These are phyloP conservation scores for Aethionema arabicum DNA, from an alignment of 345 rosid species.

Conservation along the genomic window DNA sequence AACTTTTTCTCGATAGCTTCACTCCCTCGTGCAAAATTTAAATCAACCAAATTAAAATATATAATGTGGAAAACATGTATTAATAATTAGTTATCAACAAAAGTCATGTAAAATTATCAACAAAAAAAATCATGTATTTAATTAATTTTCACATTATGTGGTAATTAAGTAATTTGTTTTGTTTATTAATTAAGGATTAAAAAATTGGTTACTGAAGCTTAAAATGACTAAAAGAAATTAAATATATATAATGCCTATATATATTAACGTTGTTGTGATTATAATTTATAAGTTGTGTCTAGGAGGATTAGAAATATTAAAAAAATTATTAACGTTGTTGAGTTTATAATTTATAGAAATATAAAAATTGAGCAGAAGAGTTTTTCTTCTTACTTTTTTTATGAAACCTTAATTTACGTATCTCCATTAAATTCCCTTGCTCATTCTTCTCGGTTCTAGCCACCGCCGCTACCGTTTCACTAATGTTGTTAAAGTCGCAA, in stretches of 20 bases:
- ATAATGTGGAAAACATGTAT: too few relatives aligned
- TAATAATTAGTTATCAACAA: too few relatives aligned
- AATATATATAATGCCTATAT: conserved; percentile 15
- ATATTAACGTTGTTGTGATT: conserved; percentile 1
- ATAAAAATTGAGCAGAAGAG: conserved; percentile 22
- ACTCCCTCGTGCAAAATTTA: too few relatives aligned
- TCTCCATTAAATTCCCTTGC: conserved; percentile 15
- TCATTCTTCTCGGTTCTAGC: background rate
- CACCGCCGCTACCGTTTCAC: background rate
- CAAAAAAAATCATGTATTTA: too few relatives aligned
- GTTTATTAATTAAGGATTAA: too few relatives aligned
- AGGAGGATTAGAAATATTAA: too few relatives aligned
- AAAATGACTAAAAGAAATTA: background rate
- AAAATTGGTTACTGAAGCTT: background rate
- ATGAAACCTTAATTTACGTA: conserved; percentile 26
- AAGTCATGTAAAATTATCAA: too few relatives aligned
- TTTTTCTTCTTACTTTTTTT: conserved; percentile 32
- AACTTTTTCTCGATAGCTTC: background rate
- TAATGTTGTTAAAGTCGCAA: conserved; percentile 5
- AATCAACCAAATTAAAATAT: too few relatives aligned
- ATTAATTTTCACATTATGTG: too few relatives aligned
- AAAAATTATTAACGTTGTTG: background rate
- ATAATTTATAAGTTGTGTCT: conserved; percentile 32
- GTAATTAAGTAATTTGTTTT: too few relatives aligned
- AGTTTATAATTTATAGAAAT: conserved; percentile 29